A percentile compares a stretch with the other conserved stretches of the same genome.
phyloP scores from a whole-genome alignment of 768 basidiomycete species.

The Podaxis sp. region DNA sequence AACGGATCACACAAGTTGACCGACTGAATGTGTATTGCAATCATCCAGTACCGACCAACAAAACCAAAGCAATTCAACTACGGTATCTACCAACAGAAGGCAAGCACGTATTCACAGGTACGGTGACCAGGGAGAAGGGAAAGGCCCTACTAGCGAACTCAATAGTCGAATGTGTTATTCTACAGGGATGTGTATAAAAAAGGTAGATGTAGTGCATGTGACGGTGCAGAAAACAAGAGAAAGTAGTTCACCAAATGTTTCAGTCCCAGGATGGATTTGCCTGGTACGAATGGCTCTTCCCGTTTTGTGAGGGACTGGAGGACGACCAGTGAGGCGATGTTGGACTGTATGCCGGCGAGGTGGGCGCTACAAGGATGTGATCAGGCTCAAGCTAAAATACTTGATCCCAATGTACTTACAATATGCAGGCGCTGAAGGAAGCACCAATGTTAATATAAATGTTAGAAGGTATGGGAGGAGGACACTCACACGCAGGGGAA shows the following conservation, averaged over 20 bases:
- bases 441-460: neutral
- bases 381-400: constrained; percentile 14
- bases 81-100: constrained; percentile 9
- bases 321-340: constrained; percentile 84
- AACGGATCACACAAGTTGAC: neutral
- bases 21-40: constrained; percentile 1
- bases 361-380: constrained; percentile 49
- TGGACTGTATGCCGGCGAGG: constrained; percentile 83
- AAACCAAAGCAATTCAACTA: constrained; percentile 4
- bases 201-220: constrained; percentile 10
- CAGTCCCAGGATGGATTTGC: constrained; percentile 51
- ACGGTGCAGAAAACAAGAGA: neutral
- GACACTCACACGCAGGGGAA: constrained; percentile 77
- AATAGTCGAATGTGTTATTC: constrained; percentile 13
- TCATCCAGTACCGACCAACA: constrained; percentile 3
- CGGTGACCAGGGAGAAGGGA: constrained; percentile 4
- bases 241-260: constrained; percentile 13
- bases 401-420: constrained; percentile 41
- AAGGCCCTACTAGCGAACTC: constrained; percentile 3
- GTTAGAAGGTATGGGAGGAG: neutral
- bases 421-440: constrained; percentile 64
- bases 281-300: constrained; percentile 42
- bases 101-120: constrained; percentile 11
- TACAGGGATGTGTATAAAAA: constrained; percentile 12
- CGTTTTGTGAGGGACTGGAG: constrained; percentile 68